Conservation (phyloP, 139 green algal species). For the Spirogloea muscicola region DNA sequence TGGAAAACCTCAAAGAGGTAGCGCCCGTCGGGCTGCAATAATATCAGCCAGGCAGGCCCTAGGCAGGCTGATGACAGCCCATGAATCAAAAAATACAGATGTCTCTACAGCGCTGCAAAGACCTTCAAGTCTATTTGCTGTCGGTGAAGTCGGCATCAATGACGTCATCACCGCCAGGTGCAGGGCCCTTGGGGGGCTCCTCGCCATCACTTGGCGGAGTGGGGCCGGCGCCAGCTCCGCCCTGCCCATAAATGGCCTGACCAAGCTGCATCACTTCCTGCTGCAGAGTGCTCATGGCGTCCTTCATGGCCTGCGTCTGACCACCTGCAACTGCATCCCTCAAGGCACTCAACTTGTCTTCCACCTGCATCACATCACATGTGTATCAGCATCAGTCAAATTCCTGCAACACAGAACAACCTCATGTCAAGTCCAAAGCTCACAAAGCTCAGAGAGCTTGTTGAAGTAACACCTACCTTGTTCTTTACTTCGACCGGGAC, state of each 20-base stretch:
- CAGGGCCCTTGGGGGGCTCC: no score
- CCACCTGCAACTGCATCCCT: constrained; percentile 68
- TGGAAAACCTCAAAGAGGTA: no score
- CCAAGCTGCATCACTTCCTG: constrained; percentile 80
- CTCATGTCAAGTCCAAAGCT: neutral
- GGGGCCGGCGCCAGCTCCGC: constrained; percentile 21
- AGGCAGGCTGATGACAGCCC: no score
- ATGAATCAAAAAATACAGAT: no score
- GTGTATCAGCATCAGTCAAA: neutral
- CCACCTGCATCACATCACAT: constrained; percentile 54
- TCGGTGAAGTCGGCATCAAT: constrained; percentile 97
- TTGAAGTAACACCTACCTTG: no score
- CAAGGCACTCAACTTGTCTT: constrained; percentile 75
- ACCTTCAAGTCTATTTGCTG: constrained; percentile 47
- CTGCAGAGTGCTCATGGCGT: constrained; percentile 79
- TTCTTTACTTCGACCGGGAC: constrained; percentile 51
- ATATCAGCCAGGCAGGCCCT: no score
- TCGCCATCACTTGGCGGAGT: constrained; percentile 45
- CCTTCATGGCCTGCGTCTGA: constrained; percentile 80
- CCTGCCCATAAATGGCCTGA: constrained; percentile 80
- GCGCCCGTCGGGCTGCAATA: no score
- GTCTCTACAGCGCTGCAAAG: no score
- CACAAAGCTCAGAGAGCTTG: no score
- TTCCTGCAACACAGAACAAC: neutral
- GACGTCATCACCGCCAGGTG: constrained; percentile 73